Evolutionary conservation across 1,139 yeast genomes (phyloP).

Genomic region (Schwanniomyces etchellsii): DNA sequence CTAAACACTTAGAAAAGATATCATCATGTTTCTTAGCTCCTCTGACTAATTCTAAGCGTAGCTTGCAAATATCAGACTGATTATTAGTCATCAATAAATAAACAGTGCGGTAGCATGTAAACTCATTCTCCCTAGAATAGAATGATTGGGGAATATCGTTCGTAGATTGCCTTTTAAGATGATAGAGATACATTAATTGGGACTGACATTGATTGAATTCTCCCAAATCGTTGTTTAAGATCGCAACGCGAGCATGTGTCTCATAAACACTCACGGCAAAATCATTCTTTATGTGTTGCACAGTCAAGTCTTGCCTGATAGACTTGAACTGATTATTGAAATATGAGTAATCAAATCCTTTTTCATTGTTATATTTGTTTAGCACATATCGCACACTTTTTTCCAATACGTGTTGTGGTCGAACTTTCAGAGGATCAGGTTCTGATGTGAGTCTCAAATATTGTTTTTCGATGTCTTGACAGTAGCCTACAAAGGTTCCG

Average conservation of each 20-base stretch:
- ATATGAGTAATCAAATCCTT: slow-evolving; percentile 56
- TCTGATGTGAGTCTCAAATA: slow-evolving; percentile 85
- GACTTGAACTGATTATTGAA: slow-evolving; percentile 88
- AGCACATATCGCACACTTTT: slow-evolving; percentile 53
- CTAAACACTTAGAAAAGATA: slow-evolving; percentile 17
- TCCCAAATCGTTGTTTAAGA: slow-evolving; percentile 79
- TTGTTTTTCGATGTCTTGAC: slow-evolving; percentile 63
- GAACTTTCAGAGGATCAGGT: slow-evolving; percentile 78
- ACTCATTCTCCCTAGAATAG: slow-evolving; percentile 44
- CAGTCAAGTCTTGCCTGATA: slow-evolving; percentile 87
- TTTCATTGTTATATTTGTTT: slow-evolving; percentile 47
- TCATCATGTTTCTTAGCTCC: slow-evolving; percentile 9
- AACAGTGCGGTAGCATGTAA: slow-evolving; percentile 67
- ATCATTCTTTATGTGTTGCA: slow-evolving; percentile 77
- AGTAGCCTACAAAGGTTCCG: slow-evolving; percentile 53
- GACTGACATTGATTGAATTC: slow-evolving; percentile 95
- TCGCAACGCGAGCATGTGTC: slow-evolving; percentile 80
- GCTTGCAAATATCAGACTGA: slow-evolving; percentile 39
- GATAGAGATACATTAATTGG: slow-evolving; percentile 62
- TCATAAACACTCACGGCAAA: slow-evolving; percentile 81
- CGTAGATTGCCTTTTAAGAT: slow-evolving; percentile 12
- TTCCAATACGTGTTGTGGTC: slow-evolving; percentile 63
- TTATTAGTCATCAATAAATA: slow-evolving; percentile 79
- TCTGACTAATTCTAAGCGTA: slow-evolving; percentile 17
- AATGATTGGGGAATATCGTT: slow-evolving; percentile 4